Conservation (phyloP, 352 stramenopile species). For the Phytophthora chlamydospora region DNA sequence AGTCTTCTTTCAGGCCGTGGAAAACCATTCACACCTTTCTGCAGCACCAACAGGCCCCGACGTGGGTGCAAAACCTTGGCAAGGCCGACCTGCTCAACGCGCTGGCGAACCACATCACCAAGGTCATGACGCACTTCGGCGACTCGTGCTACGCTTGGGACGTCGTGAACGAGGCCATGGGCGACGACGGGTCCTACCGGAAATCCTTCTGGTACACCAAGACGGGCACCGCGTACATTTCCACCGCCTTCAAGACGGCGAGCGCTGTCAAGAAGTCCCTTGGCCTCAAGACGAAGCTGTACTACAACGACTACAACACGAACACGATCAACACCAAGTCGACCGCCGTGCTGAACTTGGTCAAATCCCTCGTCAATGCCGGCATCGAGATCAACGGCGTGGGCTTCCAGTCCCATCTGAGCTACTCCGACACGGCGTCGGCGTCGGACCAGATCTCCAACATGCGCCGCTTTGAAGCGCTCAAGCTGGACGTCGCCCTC, state of each 20-base stretch:
- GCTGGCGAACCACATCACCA: conserved; percentile 16
- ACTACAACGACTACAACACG: conserved; percentile 10
- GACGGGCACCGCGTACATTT: conserved; percentile 27
- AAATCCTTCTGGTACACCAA: conserved; percentile 28
- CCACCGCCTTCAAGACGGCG: conserved; percentile 26
- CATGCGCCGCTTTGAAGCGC: conserved; percentile 15
- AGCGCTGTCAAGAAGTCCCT: conserved; percentile 21
- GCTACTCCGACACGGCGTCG: conserved; percentile 1
- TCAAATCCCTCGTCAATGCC: conserved; percentile 8
- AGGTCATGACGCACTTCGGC: conserved; percentile 16
- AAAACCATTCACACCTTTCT: background rate
- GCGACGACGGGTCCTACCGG: conserved; percentile 16
- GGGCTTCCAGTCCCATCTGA: conserved; percentile 10
- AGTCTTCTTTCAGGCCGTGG: background rate
- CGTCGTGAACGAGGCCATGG: conserved; percentile 24
- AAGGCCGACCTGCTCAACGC: conserved; percentile 19
- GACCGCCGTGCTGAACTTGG: conserved; percentile 13
- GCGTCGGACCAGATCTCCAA: conserved; percentile 21
- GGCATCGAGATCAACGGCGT: conserved; percentile 20
- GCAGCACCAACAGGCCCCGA: conserved; percentile 18
- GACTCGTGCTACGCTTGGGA: conserved; percentile 26
- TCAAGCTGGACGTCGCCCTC: conserved; percentile 20
- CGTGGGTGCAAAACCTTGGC: conserved; percentile 18
- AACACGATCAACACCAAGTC: conserved; percentile 22
- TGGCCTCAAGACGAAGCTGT: conserved; percentile 11